These are phyloP conservation scores for Alisma plantagoaquatica DNA, from an alignment of 106 monocot genomes.

Conservation along the genomic window DNA sequence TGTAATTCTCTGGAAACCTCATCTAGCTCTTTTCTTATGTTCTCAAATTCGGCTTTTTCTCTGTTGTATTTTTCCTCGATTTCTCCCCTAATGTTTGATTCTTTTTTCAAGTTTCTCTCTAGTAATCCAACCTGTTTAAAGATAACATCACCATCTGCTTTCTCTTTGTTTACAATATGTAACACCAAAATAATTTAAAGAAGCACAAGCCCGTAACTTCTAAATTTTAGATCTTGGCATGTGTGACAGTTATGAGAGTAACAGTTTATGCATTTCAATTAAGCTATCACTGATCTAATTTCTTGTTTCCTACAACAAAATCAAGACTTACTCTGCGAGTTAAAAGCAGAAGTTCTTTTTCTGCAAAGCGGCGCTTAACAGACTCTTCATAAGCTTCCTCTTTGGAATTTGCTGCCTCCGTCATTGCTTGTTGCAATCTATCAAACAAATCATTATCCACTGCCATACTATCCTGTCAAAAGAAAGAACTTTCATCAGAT, in stretches of 20 bases:
- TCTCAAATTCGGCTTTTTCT: constrained; percentile 21
- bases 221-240: no score
- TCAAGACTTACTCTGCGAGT: constrained; percentile 7
- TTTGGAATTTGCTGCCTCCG: constrained; percentile 11
- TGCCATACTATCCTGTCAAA: constrained; percentile 5
- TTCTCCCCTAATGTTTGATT: constrained; percentile 23
- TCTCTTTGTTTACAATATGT: not conserved
- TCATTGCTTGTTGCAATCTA: constrained; percentile 10
- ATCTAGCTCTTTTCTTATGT: constrained; percentile 14
- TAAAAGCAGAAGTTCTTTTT: constrained; percentile 5
- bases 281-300: not conserved
- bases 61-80: constrained; percentile 18
- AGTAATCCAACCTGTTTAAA: constrained; percentile 22
- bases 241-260: not conserved
- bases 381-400: constrained; percentile 25
- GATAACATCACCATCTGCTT: not conserved
- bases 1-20: constrained; percentile 18
- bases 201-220: not conserved
- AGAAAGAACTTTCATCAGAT: no score
- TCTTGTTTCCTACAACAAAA: no score
- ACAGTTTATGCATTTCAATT: not conserved
- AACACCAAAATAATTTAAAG: not conserved
- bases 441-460: constrained; percentile 1
- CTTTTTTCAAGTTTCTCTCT: constrained; percentile 18
- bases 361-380: constrained; percentile 12